Conservation (phyloP, 768 basidiomycete genomes). For the Antrodiella citrinella region DNA sequence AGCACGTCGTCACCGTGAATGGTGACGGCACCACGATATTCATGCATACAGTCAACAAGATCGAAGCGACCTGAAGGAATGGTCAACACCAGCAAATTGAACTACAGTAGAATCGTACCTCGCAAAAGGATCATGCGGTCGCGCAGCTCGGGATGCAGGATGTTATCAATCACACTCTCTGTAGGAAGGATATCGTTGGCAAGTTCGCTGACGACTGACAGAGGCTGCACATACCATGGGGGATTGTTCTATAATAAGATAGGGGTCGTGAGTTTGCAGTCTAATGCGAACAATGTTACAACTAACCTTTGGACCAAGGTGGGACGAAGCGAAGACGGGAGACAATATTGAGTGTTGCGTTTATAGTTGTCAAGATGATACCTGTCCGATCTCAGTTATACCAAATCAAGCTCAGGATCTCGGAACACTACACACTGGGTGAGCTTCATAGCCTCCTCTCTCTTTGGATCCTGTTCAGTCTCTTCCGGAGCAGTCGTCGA, state of each 20-base stretch:
- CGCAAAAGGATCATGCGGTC: conserved; percentile 86
- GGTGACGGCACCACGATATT: conserved; percentile 58
- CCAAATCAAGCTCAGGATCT: neutral
- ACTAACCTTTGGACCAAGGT: conserved; percentile 76
- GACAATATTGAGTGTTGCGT: conserved; percentile 76
- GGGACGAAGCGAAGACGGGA: conserved; percentile 82
- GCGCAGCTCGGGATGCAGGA: conserved; percentile 82
- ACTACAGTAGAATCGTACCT: conserved; percentile 36
- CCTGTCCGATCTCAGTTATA: conserved; percentile 26
- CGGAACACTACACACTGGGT: conserved; percentile 46
- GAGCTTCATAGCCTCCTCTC: conserved; percentile 73
- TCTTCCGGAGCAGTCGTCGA: conserved; percentile 27
- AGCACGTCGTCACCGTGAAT: conserved; percentile 90
- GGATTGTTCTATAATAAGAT: conserved; percentile 49
- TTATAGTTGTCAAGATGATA: conserved; percentile 91
- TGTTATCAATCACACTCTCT: conserved; percentile 90
- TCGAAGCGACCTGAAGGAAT: conserved; percentile 57
- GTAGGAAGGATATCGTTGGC: conserved; percentile 2
- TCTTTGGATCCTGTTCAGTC: conserved; percentile 64
- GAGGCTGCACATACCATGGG: conserved; percentile 53
- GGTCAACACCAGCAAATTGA: conserved; percentile 4
- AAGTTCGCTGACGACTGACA: neutral
- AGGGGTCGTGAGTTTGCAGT: neutral
- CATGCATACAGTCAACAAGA: conserved; percentile 70
- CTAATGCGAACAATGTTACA: neutral